Conservation (phyloP, 2,329 filamentous ascomycete species). For the Calonectria hawksworthii region DNA sequence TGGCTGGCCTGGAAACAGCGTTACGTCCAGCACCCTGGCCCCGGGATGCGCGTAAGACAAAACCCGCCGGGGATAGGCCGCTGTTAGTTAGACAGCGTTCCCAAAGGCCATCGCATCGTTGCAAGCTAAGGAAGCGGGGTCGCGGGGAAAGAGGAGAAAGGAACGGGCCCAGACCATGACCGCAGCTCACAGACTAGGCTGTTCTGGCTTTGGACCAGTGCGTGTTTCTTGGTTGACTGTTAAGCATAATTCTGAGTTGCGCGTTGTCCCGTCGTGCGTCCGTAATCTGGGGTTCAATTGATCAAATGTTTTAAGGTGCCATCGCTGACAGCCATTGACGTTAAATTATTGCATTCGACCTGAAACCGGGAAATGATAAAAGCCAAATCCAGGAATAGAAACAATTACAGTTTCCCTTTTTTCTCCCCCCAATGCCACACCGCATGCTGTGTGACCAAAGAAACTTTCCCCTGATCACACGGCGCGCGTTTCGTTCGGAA, state of each 20-base stretch:
- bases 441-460: neutral
- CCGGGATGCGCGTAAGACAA: neutral
- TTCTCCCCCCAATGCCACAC: neutral
- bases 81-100: neutral
- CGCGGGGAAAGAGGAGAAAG: neutral
- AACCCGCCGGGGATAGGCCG: conserved; percentile 13
- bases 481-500: neutral
- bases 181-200: neutral
- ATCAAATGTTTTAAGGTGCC: neutral
- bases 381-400: neutral
- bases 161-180: neutral
- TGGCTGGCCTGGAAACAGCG: neutral
- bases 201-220: neutral
- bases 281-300: neutral
- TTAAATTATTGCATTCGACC: neutral
- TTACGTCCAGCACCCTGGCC: neutral
- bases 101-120: neutral
- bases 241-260: conserved; percentile 3
- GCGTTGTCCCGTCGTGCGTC: neutral
- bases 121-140: conserved; percentile 8
- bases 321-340: neutral
- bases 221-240: neutral
- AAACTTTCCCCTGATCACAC: neutral
- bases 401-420: neutral
- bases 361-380: neutral